Conservation (phyloP, 176 grass and related monocot species). For the Urochloa ruziziensis region DNA sequence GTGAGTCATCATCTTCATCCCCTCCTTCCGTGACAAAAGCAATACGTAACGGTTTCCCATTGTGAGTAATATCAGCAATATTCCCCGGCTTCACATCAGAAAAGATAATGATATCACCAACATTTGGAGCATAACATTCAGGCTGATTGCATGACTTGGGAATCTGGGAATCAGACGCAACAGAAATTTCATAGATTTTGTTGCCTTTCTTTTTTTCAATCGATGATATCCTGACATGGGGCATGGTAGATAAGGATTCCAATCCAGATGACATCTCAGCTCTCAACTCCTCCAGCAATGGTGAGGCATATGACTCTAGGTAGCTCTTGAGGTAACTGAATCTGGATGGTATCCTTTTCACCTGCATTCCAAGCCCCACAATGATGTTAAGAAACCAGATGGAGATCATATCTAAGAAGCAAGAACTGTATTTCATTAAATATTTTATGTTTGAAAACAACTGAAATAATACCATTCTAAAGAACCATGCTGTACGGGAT, state of each 20-base stretch:
- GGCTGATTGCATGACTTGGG: conserved; percentile 14
- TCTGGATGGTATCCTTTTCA: conserved; percentile 45
- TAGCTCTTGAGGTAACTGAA: conserved; percentile 42
- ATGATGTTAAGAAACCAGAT: background rate
- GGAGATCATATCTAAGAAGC: too few species aligned
- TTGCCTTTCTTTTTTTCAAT: conserved; percentile 5
- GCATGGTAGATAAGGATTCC: conserved; percentile 35
- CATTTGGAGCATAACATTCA: conserved; percentile 35
- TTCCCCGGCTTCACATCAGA: conserved; percentile 19
- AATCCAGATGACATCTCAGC: conserved; percentile 49
- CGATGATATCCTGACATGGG: conserved; percentile 35
- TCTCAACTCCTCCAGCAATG: conserved; percentile 63
- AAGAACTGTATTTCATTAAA: too few species aligned
- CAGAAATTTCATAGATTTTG: background rate
- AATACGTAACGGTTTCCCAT: conserved; percentile 17
- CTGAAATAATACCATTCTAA: too few species aligned
- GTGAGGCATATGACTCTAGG: conserved; percentile 38
- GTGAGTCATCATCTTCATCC: conserved; percentile 30
- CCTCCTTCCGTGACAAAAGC: conserved; percentile 39
- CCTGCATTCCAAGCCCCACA: conserved; percentile 28
- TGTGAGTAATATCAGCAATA: conserved; percentile 36
- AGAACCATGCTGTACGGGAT: too few species aligned
- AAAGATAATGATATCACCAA: conserved; percentile 61
- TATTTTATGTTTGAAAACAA: too few species aligned
- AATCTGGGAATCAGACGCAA: background rate